A percentile compares a stretch with the other conserved stretches of the same genome.
Conservation (phyloP, 164 flowering plant species). For the Vitis rupestris region DNA sequence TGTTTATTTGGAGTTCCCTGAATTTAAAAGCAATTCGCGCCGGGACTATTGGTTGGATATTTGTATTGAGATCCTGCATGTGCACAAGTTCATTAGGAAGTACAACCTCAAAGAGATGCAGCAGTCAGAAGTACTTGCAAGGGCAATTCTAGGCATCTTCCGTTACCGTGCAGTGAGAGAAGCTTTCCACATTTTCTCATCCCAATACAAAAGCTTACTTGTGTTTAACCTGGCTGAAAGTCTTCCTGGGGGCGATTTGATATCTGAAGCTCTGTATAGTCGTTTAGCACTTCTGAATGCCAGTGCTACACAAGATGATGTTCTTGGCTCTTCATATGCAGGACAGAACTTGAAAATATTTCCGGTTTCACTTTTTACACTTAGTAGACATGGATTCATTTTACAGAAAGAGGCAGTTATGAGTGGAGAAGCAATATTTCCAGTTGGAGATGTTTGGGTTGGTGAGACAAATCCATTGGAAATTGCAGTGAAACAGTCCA, state of each 20-base stretch:
- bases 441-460: constrained; percentile 51
- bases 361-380: constrained; percentile 54
- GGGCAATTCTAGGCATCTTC: constrained; percentile 64
- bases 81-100: constrained; percentile 61
- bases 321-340: constrained; percentile 20
- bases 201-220: constrained; percentile 66
- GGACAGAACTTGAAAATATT: constrained; percentile 24
- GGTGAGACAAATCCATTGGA: constrained; percentile 75
- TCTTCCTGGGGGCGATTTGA: constrained; percentile 81
- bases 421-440: constrained; percentile 25
- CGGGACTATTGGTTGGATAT: constrained; percentile 92
- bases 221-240: constrained; percentile 73
- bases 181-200: constrained; percentile 51
- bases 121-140: constrained; percentile 69
- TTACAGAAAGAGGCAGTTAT: constrained; percentile 29
- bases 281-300: constrained; percentile 37
- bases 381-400: constrained; percentile 50
- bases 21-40: constrained; percentile 78
- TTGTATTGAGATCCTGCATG: constrained; percentile 66
- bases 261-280: constrained; percentile 61
- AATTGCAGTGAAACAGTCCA: constrained; percentile 56
- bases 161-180: constrained; percentile 75
- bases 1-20: constrained; percentile 78
- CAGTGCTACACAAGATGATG: constrained; percentile 21
- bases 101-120: constrained; percentile 47